A percentile compares a stretch with the other conserved stretches of the same genome.
These are phyloP conservation scores for Cladosporium colombiae DNA, from an alignment of 2,329 filamentous ascomycete species.

Conservation along the genomic window DNA sequence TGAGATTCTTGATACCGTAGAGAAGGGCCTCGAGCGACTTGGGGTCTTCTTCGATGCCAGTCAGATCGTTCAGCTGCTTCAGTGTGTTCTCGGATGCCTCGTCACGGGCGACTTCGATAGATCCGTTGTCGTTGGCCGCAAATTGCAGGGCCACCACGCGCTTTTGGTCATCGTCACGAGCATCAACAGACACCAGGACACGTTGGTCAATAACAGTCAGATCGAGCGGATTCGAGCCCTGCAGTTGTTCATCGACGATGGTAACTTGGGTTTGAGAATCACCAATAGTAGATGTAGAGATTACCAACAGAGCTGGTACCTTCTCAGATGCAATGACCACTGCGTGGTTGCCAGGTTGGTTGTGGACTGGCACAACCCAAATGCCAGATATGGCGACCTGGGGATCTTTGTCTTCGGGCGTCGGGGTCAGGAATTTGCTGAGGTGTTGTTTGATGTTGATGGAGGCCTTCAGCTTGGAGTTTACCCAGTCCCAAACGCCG, in stretches of 20 bases:
- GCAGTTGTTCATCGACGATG: conserved; percentile 5
- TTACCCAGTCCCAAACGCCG: conserved; percentile 79
- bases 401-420: conserved; percentile 14
- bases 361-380: conserved; percentile 40
- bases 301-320: conserved; percentile 62
- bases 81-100: conserved; percentile 9
- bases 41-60: conserved; percentile 31
- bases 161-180: conserved; percentile 9
- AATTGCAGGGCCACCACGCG: conserved; percentile 15
- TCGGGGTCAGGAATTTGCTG: conserved; percentile 8
- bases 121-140: conserved; percentile 15
- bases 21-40: conserved; percentile 47
- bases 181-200: conserved; percentile 26
- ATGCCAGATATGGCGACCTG: conserved; percentile 53
- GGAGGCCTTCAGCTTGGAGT: conserved; percentile 55
- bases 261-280: neutral
- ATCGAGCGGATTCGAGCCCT: conserved; percentile 22
- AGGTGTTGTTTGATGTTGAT: conserved; percentile 47
- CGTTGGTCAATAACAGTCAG: conserved; percentile 20
- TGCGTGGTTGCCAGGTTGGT: conserved; percentile 10
- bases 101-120: conserved; percentile 2
- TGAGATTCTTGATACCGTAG: conserved; percentile 51
- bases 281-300: conserved; percentile 10
- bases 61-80: conserved; percentile 26
- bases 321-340: conserved; percentile 48